A percentile compares a stretch with the other conserved stretches of the same genome.
Evolutionary conservation across 768 basidiomycete genomes (phyloP).

Genomic region (Tulasnella sp.): DNA sequence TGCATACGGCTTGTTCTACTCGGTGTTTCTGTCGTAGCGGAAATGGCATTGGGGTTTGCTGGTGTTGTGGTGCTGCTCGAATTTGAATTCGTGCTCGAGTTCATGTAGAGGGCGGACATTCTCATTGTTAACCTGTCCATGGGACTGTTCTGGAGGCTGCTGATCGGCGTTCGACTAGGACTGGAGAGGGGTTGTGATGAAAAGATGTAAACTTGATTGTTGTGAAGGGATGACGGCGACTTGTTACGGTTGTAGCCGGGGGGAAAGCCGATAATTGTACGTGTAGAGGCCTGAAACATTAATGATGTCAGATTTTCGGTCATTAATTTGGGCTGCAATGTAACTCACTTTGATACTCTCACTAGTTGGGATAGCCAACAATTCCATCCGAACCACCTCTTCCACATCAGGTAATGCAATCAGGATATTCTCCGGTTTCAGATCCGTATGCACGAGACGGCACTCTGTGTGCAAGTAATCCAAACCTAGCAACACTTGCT

Average conservation of each 20-base stretch:
- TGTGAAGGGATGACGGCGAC: slow-evolving; percentile 10
- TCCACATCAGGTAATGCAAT: slow-evolving; percentile 31
- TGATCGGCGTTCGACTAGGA: slow-evolving; percentile 20
- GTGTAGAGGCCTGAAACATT: slow-evolving; percentile 6
- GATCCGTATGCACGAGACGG: slow-evolving; percentile 72
- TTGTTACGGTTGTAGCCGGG: slow-evolving; percentile 4
- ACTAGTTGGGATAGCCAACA: slow-evolving; percentile 12
- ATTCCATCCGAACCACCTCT: slow-evolving; percentile 39
- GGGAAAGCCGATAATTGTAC: slow-evolving; percentile 6
- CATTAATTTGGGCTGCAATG: neutral
- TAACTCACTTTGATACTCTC: slow-evolving; percentile 13
- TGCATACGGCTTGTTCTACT: slow-evolving; percentile 1
- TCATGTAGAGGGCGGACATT: slow-evolving; percentile 7
- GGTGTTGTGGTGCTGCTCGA: neutral
- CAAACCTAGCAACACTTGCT: slow-evolving; percentile 75
- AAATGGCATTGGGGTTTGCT: neutral
- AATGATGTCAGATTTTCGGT: neutral
- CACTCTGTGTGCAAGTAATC: slow-evolving; percentile 90
- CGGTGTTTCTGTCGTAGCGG: neutral
- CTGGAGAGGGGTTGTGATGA: slow-evolving; percentile 29
- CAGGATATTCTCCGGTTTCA: slow-evolving; percentile 81
- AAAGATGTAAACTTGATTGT: slow-evolving; percentile 22
- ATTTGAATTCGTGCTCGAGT: slow-evolving; percentile 1
- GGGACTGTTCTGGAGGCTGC: slow-evolving; percentile 11
- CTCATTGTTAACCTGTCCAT: slow-evolving; percentile 11